Conservation (phyloP, 169 alveolate species). For the Eimeria tenella region DNA sequence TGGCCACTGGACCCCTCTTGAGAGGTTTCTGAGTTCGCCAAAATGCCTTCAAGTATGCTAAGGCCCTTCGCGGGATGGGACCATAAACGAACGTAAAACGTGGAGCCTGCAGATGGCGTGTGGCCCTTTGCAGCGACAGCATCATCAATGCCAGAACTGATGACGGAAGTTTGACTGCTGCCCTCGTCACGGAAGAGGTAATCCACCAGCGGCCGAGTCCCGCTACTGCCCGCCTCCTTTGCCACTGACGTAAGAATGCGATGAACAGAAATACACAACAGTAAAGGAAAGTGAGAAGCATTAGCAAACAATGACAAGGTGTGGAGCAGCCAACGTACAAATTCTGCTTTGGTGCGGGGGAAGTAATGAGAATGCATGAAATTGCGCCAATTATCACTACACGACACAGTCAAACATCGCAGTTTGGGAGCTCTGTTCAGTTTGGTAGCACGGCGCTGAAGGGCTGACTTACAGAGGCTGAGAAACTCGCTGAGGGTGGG, state of each 20-base stretch:
- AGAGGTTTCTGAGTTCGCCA: neutral
- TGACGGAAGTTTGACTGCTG: neutral
- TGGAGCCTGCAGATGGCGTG: slow-evolving; percentile 46
- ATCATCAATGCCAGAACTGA: slow-evolving; percentile 30
- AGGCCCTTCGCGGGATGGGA: neutral
- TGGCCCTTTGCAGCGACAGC: slow-evolving; percentile 62
- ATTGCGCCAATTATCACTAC: no score
- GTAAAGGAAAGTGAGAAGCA: no score
- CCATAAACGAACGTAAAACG: slow-evolving; percentile 68
- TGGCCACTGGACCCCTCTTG: neutral
- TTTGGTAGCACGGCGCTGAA: neutral
- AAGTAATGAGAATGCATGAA: no score
- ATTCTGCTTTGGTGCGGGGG: no score
- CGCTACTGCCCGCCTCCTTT: neutral
- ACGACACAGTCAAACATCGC: no score
- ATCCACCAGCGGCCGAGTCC: slow-evolving; percentile 35
- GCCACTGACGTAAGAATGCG: neutral
- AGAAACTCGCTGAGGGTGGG: slow-evolving; percentile 23
- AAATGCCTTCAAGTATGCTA: slow-evolving; percentile 16
- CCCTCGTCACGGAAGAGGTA: slow-evolving; percentile 50
- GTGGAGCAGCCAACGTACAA: no score
- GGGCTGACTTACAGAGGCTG: slow-evolving; percentile 18
- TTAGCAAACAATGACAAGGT: no score
- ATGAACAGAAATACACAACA: neutral
- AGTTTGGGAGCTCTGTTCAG: no score